Conservation (phyloP, 495 filamentous ascomycete species). For the Hypoxylon cercidicola region DNA sequence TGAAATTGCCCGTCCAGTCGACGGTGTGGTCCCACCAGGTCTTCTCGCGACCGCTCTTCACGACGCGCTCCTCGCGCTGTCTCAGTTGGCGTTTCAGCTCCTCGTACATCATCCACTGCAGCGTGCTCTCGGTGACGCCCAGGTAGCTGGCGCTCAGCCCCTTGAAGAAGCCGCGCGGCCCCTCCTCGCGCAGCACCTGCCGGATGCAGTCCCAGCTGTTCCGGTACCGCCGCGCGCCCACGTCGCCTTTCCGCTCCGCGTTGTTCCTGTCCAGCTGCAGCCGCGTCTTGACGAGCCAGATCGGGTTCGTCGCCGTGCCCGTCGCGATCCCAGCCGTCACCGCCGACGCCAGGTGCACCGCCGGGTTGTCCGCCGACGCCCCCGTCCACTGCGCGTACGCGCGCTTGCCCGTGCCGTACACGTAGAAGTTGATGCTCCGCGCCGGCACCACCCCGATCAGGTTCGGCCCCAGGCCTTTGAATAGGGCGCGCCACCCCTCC, state of each 20-base stretch:
- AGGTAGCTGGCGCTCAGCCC: slow-evolving; percentile 89
- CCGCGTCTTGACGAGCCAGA: slow-evolving; percentile 92
- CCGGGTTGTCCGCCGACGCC: slow-evolving; percentile 70
- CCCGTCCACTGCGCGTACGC: slow-evolving; percentile 75
- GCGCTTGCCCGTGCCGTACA: slow-evolving; percentile 88
- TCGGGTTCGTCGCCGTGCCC: slow-evolving; percentile 88
- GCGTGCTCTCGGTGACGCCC: slow-evolving; percentile 83
- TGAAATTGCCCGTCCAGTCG: slow-evolving; percentile 74
- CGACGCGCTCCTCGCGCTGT: slow-evolving; percentile 64
- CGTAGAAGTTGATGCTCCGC: slow-evolving; percentile 86
- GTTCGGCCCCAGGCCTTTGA: slow-evolving; percentile 90
- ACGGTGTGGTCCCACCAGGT: slow-evolving; percentile 72
- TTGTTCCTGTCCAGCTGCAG: slow-evolving; percentile 83
- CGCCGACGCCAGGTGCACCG: slow-evolving; percentile 78
- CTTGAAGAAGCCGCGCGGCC: slow-evolving; percentile 80
- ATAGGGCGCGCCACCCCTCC: slow-evolving; percentile 85
- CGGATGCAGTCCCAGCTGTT: slow-evolving; percentile 83
- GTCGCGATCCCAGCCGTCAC: slow-evolving; percentile 80
- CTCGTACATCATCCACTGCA: slow-evolving; percentile 91
- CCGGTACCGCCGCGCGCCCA: slow-evolving; percentile 71
- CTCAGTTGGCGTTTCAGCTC: slow-evolving; percentile 76
- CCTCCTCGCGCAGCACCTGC: slow-evolving; percentile 81
- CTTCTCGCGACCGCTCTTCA: slow-evolving; percentile 62
- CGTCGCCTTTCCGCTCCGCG: slow-evolving; percentile 61
- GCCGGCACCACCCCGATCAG: slow-evolving; percentile 88